Percentiles rank a stretch among this genome's conserved stretches.
These are phyloP conservation scores for Colletotrichum cordylinicola DNA, from an alignment of 2,329 filamentous ascomycete genomes.

Conservation along the genomic window DNA sequence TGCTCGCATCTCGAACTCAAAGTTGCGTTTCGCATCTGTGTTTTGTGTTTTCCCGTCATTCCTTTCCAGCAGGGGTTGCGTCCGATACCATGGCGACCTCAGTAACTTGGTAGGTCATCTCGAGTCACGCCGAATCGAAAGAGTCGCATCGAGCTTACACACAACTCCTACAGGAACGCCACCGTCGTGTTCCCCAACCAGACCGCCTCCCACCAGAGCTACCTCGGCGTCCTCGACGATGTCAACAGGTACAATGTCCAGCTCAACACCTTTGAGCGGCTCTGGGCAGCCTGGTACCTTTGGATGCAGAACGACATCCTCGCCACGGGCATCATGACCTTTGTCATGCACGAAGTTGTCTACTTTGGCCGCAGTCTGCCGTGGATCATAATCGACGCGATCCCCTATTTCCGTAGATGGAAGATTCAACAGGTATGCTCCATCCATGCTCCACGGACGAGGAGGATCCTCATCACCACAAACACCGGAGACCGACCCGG, in stretches of 20 bases:
- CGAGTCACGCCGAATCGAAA: background rate
- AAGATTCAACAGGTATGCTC: constrained; percentile 87
- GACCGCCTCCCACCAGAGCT: constrained; percentile 54
- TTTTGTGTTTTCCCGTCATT: background rate
- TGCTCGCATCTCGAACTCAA: background rate
- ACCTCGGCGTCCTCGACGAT: constrained; percentile 66
- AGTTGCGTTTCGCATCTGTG: background rate
- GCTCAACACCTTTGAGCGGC: constrained; percentile 83
- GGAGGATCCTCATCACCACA: background rate
- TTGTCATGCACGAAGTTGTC: constrained; percentile 89
- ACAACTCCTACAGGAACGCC: constrained; percentile 48
- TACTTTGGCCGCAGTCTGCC: constrained; percentile 94
- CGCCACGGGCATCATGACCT: constrained; percentile 97
- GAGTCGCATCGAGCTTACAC: constrained; percentile 8
- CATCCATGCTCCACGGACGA: background rate
- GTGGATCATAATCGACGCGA: constrained; percentile 89
- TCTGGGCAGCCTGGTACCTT: constrained; percentile 96
- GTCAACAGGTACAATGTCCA: constrained; percentile 79
- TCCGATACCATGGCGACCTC: constrained; percentile 2
- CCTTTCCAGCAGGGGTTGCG: background rate
- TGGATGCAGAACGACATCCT: constrained; percentile 98
- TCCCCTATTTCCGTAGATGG: constrained; percentile 90
- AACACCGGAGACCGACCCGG: background rate
- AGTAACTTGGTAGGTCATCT: background rate
- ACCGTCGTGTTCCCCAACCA: constrained; percentile 49